These are phyloP conservation scores for Sarocladium brachiariae DNA, from an alignment of 2,329 filamentous ascomycete species.

Conservation along the genomic window DNA sequence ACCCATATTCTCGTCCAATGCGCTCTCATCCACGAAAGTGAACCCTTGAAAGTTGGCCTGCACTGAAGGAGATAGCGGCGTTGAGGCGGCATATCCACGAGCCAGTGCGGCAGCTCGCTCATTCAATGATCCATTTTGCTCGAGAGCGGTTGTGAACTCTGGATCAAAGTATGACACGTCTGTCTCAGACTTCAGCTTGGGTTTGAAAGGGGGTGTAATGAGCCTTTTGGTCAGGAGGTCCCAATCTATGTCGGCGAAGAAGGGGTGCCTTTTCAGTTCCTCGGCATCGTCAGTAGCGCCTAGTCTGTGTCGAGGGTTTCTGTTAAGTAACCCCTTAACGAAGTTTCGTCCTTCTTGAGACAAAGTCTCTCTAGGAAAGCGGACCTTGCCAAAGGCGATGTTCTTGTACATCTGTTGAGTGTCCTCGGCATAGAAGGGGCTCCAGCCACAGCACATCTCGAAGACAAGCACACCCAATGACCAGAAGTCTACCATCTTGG, in stretches of 20 bases:
- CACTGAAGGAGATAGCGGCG: conserved; percentile 87
- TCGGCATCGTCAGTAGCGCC: conserved; percentile 87
- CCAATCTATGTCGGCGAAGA: conserved; percentile 95
- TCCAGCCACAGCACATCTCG: conserved; percentile 99
- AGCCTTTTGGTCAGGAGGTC: conserved; percentile 79
- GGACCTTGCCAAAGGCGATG: conserved; percentile 96
- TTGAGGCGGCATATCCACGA: conserved; percentile 79
- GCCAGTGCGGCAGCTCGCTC: conserved; percentile 83
- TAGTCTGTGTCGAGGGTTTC: conserved; percentile 91
- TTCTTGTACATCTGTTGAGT: conserved; percentile 99
- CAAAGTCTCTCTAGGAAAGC: conserved; percentile 90
- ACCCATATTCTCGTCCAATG: conserved; percentile 78
- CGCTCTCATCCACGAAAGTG: conserved; percentile 97
- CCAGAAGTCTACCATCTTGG: conserved; percentile 99
- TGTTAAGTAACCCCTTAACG: conserved; percentile 93
- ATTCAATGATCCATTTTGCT: conserved; percentile 81
- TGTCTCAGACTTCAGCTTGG: conserved; percentile 89
- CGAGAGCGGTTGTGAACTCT: conserved; percentile 92
- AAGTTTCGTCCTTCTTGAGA: conserved; percentile 95
- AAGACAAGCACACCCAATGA: conserved; percentile 95
- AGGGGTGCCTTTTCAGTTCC: conserved; percentile 88
- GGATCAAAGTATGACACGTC: conserved; percentile 98
- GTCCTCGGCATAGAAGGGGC: conserved; percentile 96
- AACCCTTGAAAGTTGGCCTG: conserved; percentile 98
- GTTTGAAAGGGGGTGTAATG: conserved; percentile 94